Evolutionary conservation across 1,284 basidiomycete species (phyloP).

Genomic region (Cryptococcus sp.): DNA sequence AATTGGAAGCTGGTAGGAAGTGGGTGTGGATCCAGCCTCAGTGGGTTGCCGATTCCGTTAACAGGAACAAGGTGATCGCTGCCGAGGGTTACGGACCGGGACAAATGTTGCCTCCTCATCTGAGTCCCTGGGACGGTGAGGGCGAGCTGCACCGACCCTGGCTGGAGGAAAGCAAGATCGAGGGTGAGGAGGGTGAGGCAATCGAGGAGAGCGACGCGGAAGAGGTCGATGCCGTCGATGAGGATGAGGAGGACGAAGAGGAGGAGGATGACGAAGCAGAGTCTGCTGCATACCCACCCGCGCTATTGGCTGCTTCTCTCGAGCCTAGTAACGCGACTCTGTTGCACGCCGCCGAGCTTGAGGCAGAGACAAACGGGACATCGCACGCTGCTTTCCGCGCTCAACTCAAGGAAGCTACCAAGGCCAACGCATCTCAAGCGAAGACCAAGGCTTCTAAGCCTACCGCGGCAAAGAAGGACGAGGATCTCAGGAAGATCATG

Average conservation of each 20-base stretch:
- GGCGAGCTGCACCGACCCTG: slow-evolving; percentile 64
- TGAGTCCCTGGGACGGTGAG: slow-evolving; percentile 89
- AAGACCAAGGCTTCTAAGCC: slow-evolving; percentile 43
- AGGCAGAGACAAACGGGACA: slow-evolving; percentile 86
- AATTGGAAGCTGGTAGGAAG: slow-evolving; percentile 65
- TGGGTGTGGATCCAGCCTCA: slow-evolving; percentile 95
- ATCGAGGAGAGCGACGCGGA: slow-evolving; percentile 47
- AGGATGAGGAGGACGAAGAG: slow-evolving; percentile 49
- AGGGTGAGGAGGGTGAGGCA: slow-evolving; percentile 49
- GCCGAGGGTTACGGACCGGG: slow-evolving; percentile 88
- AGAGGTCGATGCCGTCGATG: slow-evolving; percentile 43
- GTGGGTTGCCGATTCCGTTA: slow-evolving; percentile 97
- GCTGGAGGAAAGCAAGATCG: slow-evolving; percentile 54
- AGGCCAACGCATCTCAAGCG: slow-evolving; percentile 53
- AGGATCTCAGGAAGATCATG: slow-evolving; percentile 97
- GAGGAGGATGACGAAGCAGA: slow-evolving; percentile 49
- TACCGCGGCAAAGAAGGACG: slow-evolving; percentile 57
- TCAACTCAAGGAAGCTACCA: slow-evolving; percentile 69
- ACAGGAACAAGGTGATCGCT: slow-evolving; percentile 78
- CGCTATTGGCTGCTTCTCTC: slow-evolving; percentile 61
- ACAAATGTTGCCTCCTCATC: slow-evolving; percentile 84
- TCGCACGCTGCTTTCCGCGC: slow-evolving; percentile 81
- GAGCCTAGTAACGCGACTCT: slow-evolving; percentile 68
- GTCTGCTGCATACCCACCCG: slow-evolving; percentile 46
- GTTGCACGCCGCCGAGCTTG: slow-evolving; percentile 85